These are phyloP conservation scores for Lasiodiplodia theobromae DNA, from an alignment of 2,329 filamentous ascomycete species.

Conservation along the genomic window DNA sequence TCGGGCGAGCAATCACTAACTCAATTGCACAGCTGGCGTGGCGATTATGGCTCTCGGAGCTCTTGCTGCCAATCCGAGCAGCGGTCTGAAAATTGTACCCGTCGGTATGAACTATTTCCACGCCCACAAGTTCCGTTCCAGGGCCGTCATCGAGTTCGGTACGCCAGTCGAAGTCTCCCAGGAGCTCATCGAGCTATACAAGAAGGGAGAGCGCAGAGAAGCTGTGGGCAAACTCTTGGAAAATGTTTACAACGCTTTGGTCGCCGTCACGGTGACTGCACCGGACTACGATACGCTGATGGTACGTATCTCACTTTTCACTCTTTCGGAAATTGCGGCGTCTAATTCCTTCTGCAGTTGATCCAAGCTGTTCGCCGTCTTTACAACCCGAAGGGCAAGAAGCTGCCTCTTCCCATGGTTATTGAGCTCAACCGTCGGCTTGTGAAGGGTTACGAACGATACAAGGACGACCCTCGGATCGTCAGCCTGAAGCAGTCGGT, in stretches of 20 bases:
- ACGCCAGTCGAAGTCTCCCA: constrained; percentile 83
- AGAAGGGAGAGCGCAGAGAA: constrained; percentile 80
- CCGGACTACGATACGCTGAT: constrained; percentile 97
- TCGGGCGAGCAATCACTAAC: neutral
- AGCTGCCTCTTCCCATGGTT: constrained; percentile 87
- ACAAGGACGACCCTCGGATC: constrained; percentile 89
- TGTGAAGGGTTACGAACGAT: constrained; percentile 88
- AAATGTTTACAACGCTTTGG: constrained; percentile 82
- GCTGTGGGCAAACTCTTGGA: constrained; percentile 87
- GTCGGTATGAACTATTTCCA: constrained; percentile 99
- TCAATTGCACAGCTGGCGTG: constrained; percentile 72
- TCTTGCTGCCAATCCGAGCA: constrained; percentile 82
- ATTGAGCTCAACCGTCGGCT: constrained; percentile 93
- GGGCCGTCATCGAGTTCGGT: constrained; percentile 95
- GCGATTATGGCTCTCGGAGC: constrained; percentile 97
- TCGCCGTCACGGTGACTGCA: constrained; percentile 87
- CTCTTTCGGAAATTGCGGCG: neutral
- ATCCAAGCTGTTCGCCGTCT: constrained; percentile 92
- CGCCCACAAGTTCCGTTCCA: constrained; percentile 95
- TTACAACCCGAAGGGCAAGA: constrained; percentile 94
- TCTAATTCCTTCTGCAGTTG: constrained; percentile 58
- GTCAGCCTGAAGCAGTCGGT: constrained; percentile 76
- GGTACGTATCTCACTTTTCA: constrained; percentile 54
- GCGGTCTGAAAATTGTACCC: constrained; percentile 91
- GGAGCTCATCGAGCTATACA: constrained; percentile 86